Base-by-base conservation (phyloP, 2,329 filamentous ascomycete species). In the Falciphora oryzae region DNA sequence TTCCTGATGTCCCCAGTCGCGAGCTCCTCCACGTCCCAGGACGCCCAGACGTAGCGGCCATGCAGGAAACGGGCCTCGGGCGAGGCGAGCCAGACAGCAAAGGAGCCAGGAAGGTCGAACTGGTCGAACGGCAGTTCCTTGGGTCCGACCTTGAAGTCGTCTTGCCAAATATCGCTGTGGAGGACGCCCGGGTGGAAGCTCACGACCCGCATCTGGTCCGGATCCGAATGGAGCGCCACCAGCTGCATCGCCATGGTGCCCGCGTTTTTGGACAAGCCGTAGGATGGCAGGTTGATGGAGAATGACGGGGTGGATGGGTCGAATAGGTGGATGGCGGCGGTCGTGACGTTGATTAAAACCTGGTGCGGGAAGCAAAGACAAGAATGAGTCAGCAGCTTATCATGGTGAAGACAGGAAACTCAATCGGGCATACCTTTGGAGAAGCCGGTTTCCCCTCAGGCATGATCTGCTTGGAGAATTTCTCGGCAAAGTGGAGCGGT, bases 21-120 rank as follows among this genome's bases (percentile, higher is more conserved):
- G n/a, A 79, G 63, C 66, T 79, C 76, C 27, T 76, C 71, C 1
- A 79, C 72, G 67, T 81, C 79, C 78, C 79, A 81, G n/a, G 73
- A 73, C 8, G 74, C 71, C 72, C 74, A 77, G 4, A 77, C 70
- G 50, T 76, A 76, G 32, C 76, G 77, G 6, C 75, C 75, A 59
- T 76, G 76, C 29, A 80, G 66, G 63, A 79, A 79, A 8, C 64
- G 65, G 2, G 79, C 78, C 65, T 79, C 75, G 0, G 70, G 65
- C 10, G 71, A 74, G 1, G 78, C 74, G 1, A 74, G 69, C 79
- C 78, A 80, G 8, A 80, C 74, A 8, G 70, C 66, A 61, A 77
- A 80, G 38, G 73, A 70, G 67, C 70, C 71, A 2, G 66, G 58
- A 1, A 69, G 66, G 29, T 59, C 59, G 59, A 29, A 22, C 3